Evolutionary conservation across 1,139 yeast genomes (phyloP).

Genomic region (Scheffersomyces parashehatae): DNA sequence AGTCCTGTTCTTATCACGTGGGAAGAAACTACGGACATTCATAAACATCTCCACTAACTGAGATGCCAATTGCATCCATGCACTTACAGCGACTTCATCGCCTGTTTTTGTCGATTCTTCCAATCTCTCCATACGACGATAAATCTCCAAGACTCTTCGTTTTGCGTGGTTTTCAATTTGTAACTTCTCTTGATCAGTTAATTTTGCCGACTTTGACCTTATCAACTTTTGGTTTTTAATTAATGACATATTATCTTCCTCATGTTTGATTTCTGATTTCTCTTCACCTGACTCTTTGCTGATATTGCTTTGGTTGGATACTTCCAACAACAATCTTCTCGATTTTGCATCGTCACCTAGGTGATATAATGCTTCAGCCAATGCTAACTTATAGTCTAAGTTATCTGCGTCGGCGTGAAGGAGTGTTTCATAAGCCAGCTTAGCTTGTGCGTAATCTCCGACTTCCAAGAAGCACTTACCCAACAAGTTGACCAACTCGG

Average conservation of each 20-base stretch:
- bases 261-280: constrained; percentile 9
- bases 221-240: constrained; percentile 24
- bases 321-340: constrained; percentile 55
- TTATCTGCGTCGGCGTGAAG: constrained; percentile 61
- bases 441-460: constrained; percentile 71
- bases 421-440: constrained; percentile 58
- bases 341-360: constrained; percentile 70
- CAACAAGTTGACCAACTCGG: constrained; percentile 59
- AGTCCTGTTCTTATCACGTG: constrained; percentile 66
- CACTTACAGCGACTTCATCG: constrained; percentile 61
- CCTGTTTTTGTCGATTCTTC: constrained; percentile 54
- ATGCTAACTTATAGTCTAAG: constrained; percentile 69
- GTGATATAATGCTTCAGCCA: constrained; percentile 80
- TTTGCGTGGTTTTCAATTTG: constrained; percentile 61
- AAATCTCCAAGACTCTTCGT: constrained; percentile 64
- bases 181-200: constrained; percentile 56
- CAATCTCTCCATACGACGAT: constrained; percentile 59
- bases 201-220: constrained; percentile 26
- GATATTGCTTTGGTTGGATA: constrained; percentile 17
- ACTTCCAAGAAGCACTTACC: constrained; percentile 80
- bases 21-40: constrained; percentile 74
- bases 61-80: constrained; percentile 85
- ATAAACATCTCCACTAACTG: constrained; percentile 82
- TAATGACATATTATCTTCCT: constrained; percentile 20
- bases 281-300: constrained; percentile 16